Conservation (phyloP, 352 stramenopile species). For the Blastocystis hominis region DNA sequence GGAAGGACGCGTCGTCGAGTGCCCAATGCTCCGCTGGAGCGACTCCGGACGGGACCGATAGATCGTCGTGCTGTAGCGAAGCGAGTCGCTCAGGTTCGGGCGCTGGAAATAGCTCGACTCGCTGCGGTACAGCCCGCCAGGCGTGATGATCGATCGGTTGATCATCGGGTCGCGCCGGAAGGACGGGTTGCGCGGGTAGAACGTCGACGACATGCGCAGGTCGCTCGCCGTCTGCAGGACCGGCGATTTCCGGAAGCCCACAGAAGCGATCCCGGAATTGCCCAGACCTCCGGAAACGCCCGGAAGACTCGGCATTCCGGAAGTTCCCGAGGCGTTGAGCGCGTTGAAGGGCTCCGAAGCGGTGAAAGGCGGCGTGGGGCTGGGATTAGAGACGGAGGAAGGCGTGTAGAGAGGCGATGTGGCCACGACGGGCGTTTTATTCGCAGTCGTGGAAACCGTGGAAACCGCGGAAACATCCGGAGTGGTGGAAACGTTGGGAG, state of each 20-base stretch:
- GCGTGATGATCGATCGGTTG: background rate
- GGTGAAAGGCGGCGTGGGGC: too few species aligned
- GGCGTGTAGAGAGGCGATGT: too few species aligned
- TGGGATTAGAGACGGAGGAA: too few species aligned
- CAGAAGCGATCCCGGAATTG: too few species aligned
- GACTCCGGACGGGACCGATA: background rate
- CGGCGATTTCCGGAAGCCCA: background rate
- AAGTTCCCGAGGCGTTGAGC: too few species aligned
- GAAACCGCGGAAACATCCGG: background rate
- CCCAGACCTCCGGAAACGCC: too few species aligned
- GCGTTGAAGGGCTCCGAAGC: too few species aligned
- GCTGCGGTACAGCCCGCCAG: background rate
- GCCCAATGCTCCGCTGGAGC: background rate
- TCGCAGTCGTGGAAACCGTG: too few species aligned
- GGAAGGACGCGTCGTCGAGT: background rate
- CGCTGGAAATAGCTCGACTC: conserved; percentile 44
- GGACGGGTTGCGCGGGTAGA: background rate
- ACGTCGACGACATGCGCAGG: background rate
- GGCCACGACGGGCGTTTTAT: too few species aligned
- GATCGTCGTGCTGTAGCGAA: background rate
- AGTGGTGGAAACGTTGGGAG: background rate
- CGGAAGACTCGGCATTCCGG: background rate
- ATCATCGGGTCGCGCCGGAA: background rate
- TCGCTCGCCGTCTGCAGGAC: background rate
- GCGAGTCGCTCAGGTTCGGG: background rate